phyloP scores from a whole-genome alignment of 2,329 filamentous ascomycete genomes.

The Ilyonectria robusta region DNA sequence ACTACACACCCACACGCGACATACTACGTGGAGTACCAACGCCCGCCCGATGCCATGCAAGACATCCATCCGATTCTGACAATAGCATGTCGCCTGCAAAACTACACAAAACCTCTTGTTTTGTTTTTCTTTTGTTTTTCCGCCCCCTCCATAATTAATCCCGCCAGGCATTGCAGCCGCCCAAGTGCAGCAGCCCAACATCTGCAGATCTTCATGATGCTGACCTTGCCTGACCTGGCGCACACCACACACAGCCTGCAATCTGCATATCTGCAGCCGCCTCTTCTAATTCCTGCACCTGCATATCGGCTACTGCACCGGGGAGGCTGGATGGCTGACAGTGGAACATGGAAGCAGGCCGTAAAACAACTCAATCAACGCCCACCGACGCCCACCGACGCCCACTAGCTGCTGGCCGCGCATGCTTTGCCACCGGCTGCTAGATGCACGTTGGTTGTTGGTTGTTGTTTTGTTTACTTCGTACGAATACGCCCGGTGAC shows the following conservation, averaged over 20 bases:
- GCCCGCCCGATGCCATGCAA: constrained; percentile 39
- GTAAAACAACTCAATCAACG: constrained; percentile 1
- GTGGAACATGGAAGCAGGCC: background rate
- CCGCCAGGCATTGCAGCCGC: background rate
- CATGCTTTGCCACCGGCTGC: background rate
- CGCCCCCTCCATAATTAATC: background rate
- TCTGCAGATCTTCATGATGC: constrained; percentile 1
- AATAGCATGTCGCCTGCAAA: constrained; percentile 3
- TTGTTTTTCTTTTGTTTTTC: background rate
- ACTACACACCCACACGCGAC: constrained; percentile 2
- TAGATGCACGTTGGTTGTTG: background rate
- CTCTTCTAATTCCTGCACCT: constrained; percentile 3
- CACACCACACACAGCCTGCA: background rate
- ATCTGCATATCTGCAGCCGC: constrained; percentile 6
- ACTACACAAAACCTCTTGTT: background rate
- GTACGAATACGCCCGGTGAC: background rate
- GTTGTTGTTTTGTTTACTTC: background rate
- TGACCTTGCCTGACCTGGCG: background rate
- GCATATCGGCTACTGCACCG: background rate
- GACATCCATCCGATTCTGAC: constrained; percentile 26
- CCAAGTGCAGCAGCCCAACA: background rate
- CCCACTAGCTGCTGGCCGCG: background rate
- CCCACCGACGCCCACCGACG: background rate
- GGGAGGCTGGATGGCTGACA: background rate
- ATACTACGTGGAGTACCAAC: background rate